Evolutionary conservation across 176 grass and related monocot species (phyloP).

Genomic region (Carex myosuroides): DNA sequence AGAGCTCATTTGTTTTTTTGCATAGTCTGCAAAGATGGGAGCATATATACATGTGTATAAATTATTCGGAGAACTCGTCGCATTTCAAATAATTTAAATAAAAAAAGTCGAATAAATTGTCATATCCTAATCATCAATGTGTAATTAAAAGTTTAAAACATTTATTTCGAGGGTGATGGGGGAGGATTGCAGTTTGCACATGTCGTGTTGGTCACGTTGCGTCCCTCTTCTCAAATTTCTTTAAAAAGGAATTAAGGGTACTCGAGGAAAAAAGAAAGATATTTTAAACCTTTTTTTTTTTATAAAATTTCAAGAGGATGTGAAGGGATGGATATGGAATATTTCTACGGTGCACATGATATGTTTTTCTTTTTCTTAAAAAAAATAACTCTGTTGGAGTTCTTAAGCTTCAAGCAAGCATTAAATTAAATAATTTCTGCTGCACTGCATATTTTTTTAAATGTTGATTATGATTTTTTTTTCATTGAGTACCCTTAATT

Average conservation of each 20-base stretch:
- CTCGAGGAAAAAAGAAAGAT: not conserved
- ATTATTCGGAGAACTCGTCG: not conserved
- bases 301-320: not conserved
- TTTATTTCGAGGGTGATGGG: not conserved
- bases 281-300: not conserved
- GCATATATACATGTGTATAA: not conserved
- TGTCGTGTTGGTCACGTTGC: not conserved
- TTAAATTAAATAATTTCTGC: too few species aligned
- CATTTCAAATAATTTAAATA: not conserved
- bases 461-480: not conserved
- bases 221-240: not conserved
- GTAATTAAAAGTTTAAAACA: too few species aligned
- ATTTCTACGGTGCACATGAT: not conserved
- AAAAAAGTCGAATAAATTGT: not conserved
- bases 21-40: not conserved
- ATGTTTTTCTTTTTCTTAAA: not conserved
- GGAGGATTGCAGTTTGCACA: not conserved
- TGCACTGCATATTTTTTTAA: not conserved
- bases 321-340: not conserved
- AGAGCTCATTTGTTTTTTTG: not conserved
- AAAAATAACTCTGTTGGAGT: not conserved
- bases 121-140: not conserved
- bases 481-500: not conserved
- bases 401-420: too few species aligned
- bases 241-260: too few species aligned